Conservation (phyloP, 768 basidiomycete species). For the Psilocybe cyanescens region DNA sequence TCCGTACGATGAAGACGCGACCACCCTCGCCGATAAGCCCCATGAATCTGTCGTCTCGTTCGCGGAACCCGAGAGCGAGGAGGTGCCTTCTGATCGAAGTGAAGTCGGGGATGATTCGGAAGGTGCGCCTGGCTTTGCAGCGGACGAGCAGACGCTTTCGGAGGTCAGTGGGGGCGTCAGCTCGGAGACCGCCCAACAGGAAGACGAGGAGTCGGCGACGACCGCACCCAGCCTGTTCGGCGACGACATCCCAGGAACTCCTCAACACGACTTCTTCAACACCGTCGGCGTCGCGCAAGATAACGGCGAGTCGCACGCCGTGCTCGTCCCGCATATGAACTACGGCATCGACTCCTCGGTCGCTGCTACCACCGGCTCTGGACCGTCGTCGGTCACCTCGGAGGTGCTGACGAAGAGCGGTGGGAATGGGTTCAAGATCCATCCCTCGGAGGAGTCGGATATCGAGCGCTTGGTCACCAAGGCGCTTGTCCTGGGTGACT, state of each 20-base stretch:
- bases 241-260: conserved; percentile 73
- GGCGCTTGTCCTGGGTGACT: conserved; percentile 95
- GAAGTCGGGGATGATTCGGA: conserved; percentile 41
- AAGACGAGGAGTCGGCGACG: conserved; percentile 79
- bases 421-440: conserved; percentile 88
- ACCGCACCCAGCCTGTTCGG: conserved; percentile 89
- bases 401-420: conserved; percentile 70
- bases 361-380: conserved; percentile 93
- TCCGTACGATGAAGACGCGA: conserved; percentile 41
- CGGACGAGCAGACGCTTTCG: conserved; percentile 68
- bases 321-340: conserved; percentile 78
- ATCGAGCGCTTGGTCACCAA: conserved; percentile 89
- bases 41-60: conserved; percentile 86
- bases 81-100: conserved; percentile 37
- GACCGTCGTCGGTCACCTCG: conserved; percentile 80
- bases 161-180: conserved; percentile 69
- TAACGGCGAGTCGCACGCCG: conserved; percentile 38
- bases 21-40: conserved; percentile 41
- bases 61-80: conserved; percentile 70
- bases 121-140: conserved; percentile 29
- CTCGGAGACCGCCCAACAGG: conserved; percentile 65
- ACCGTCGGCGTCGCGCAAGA: conserved; percentile 63
- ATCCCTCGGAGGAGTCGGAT: conserved; percentile 85
- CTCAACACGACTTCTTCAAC: conserved; percentile 89
- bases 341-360: conserved; percentile 87